Conservation (phyloP, 345 rosid species). For the Nasturtium officinale region DNA sequence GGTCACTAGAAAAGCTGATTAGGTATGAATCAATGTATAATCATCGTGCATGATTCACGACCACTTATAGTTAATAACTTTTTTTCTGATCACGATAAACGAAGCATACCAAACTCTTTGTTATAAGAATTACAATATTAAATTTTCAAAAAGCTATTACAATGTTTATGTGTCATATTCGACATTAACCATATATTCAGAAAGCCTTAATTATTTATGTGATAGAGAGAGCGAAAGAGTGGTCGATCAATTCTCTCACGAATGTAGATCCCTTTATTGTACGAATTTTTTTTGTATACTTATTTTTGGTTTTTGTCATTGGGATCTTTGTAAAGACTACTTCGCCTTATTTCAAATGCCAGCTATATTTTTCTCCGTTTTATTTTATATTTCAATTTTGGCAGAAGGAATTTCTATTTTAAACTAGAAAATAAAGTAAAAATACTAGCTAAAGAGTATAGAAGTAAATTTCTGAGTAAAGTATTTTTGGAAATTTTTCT, state of each 20-base stretch:
- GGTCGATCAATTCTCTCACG: conserved; percentile 29
- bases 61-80: conserved; percentile 39
- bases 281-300: conserved; percentile 2
- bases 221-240: conserved; percentile 31
- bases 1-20: conserved; percentile 37
- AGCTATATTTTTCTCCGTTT: conserved; percentile 10
- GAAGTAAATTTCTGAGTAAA: no score
- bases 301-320: conserved; percentile 34
- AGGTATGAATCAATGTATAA: conserved; percentile 40
- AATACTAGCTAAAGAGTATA: neutral
- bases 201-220: conserved; percentile 33
- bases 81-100: conserved; percentile 33
- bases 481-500: neutral
- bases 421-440: neutral
- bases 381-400: neutral
- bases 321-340: conserved; percentile 28
- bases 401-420: neutral
- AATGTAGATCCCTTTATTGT: conserved; percentile 36
- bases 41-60: conserved; percentile 38
- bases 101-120: conserved; percentile 33
- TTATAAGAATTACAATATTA: neutral
- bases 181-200: conserved; percentile 31
- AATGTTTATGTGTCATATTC: conserved; percentile 7
- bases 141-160: neutral
- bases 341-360: conserved; percentile 27